phyloP scores from a whole-genome alignment of 768 basidiomycete species.

The Trametes maxima region DNA sequence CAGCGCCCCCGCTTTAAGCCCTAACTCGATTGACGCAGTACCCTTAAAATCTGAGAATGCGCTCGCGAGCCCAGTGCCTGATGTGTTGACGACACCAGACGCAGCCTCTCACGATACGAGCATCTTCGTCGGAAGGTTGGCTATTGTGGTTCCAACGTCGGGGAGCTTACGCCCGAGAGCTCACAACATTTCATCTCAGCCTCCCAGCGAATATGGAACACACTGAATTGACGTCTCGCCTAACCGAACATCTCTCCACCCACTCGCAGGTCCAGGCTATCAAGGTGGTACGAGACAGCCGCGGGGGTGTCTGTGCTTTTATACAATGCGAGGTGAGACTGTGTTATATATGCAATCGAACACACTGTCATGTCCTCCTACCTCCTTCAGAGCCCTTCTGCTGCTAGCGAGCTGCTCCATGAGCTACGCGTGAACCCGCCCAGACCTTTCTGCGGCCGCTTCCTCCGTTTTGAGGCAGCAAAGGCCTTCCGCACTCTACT shows the following conservation, averaged over 20 bases:
- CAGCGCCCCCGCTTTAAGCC: conserved; percentile 15
- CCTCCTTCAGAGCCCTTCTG: conserved; percentile 50
- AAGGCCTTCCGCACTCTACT: conserved; percentile 74
- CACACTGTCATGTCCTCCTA: not conserved
- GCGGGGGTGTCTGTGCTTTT: conserved; percentile 82
- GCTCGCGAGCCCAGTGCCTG: not conserved
- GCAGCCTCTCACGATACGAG: conserved; percentile 66
- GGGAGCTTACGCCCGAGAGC: not conserved
- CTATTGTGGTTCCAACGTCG: not conserved
- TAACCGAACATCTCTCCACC: conserved; percentile 67
- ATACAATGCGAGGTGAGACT: conserved; percentile 76
- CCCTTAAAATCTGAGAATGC: not conserved
- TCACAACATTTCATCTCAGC: conserved; percentile 39
- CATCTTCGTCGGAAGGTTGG: conserved; percentile 84
- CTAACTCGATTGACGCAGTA: conserved; percentile 19
- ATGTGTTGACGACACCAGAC: not conserved
- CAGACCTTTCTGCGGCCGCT: conserved; percentile 70
- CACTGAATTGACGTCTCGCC: conserved; percentile 57
- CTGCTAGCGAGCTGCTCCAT: conserved; percentile 61
- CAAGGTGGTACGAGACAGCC: conserved; percentile 72
- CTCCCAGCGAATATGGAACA: conserved; percentile 72
- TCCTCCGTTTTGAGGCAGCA: conserved; percentile 76
- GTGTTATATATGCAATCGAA: not conserved
- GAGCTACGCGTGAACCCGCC: conserved; percentile 57
- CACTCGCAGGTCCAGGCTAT: conserved; percentile 67